A percentile compares a stretch with the other conserved stretches of the same genome.
These are phyloP conservation scores for Parmelia sp. DNA, from an alignment of 495 filamentous ascomycete species.

Conservation along the genomic window DNA sequence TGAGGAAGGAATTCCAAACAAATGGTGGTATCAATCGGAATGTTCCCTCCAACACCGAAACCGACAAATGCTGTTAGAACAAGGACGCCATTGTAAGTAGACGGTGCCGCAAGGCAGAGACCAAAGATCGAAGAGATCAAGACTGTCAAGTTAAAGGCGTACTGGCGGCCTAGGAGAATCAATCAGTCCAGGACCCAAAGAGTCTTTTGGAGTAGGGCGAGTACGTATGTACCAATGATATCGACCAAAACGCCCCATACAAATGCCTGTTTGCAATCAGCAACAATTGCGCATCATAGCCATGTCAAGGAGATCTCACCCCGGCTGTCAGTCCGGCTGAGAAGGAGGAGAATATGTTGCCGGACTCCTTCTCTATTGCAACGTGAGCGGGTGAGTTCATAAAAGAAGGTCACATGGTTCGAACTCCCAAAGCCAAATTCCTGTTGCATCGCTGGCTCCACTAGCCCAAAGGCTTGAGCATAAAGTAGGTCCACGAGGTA, in stretches of 20 bases:
- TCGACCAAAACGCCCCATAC: slow-evolving; percentile 47
- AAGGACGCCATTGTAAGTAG: slow-evolving; percentile 37
- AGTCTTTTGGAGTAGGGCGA: not conserved
- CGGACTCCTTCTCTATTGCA: slow-evolving; percentile 21
- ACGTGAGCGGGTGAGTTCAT: not conserved
- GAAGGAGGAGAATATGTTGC: slow-evolving; percentile 32
- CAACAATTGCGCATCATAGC: slow-evolving; percentile 16
- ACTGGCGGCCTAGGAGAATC: slow-evolving; percentile 33
- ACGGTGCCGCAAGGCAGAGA: slow-evolving; percentile 37
- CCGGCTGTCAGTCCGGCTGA: slow-evolving; percentile 34
- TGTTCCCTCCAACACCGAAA: slow-evolving; percentile 46
- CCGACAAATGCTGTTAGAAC: slow-evolving; percentile 43
- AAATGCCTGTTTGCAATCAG: slow-evolving; percentile 31
- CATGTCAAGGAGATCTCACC: slow-evolving; percentile 16
- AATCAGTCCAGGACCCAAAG: slow-evolving; percentile 6
- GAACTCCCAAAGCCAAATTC: slow-evolving; percentile 38
- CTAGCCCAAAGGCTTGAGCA: slow-evolving; percentile 45
- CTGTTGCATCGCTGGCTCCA: slow-evolving; percentile 39
- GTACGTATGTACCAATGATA: slow-evolving; percentile 37
- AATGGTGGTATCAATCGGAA: slow-evolving; percentile 47
- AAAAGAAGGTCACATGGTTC: not conserved
- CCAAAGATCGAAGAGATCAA: slow-evolving; percentile 43
- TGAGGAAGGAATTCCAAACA: slow-evolving; percentile 44
- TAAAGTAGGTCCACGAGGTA: slow-evolving; percentile 47
- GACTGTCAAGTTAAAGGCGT: slow-evolving; percentile 46